phyloP scores from a whole-genome alignment of 2,329 filamentous ascomycete genomes.

The Annulohypoxylon truncatum region DNA sequence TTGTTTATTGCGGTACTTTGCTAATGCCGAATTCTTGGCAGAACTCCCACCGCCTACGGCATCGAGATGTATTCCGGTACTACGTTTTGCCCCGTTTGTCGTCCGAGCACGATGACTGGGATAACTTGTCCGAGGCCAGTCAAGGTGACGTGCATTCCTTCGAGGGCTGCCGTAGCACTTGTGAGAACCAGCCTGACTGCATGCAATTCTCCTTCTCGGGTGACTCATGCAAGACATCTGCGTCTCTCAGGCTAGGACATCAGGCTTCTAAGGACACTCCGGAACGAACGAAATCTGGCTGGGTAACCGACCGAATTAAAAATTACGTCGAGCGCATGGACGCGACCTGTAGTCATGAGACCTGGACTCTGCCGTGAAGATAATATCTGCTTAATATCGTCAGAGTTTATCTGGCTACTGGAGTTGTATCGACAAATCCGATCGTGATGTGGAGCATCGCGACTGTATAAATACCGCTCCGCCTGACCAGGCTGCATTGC shows the following conservation, averaged over 20 bases:
- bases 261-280: constrained; percentile 20
- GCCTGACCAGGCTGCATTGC: background rate
- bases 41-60: constrained; percentile 46
- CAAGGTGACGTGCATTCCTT: constrained; percentile 40
- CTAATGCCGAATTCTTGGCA: constrained; percentile 22
- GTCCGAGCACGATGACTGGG: constrained; percentile 46
- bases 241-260: constrained; percentile 44
- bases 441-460: background rate
- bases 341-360: constrained; percentile 33
- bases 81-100: constrained; percentile 45
- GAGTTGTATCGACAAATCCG: background rate
- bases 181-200: constrained; percentile 45
- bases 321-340: constrained; percentile 46
- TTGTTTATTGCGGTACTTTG: background rate
- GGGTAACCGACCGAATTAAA: constrained; percentile 49
- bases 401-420: background rate
- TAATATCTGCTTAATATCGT: background rate
- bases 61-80: constrained; percentile 48
- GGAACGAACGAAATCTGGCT: constrained; percentile 46
- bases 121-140: constrained; percentile 48
- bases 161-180: constrained; percentile 44
- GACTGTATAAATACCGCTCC: constrained; percentile 5
- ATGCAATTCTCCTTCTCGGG: constrained; percentile 49
- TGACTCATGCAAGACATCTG: constrained; percentile 46
- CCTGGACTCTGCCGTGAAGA: constrained; percentile 44